Evolutionary conservation across 139 green algal genomes (phyloP).

Genomic region (Chlorella sp.): DNA sequence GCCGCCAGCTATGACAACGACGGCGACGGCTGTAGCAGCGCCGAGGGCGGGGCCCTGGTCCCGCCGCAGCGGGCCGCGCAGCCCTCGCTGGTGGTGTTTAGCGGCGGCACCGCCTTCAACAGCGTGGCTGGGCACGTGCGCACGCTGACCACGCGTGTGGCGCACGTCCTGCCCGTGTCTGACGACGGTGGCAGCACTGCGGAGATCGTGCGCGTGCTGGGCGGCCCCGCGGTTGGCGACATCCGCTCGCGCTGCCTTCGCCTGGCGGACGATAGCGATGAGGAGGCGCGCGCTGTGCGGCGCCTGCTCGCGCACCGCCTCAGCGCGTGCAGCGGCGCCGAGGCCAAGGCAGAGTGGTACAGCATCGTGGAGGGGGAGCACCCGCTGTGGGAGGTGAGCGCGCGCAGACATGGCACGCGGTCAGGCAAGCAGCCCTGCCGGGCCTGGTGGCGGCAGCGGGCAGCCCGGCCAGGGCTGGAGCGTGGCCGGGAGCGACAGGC

Average conservation of each 20-base stretch:
- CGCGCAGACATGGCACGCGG: not conserved
- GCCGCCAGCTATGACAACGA: no score
- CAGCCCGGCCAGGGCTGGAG: no score
- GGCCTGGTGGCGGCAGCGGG: no score
- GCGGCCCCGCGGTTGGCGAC: constrained; percentile 96
- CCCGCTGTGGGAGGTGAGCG: constrained; percentile 74
- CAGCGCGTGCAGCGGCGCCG: constrained; percentile 36
- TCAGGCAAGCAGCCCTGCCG: no score
- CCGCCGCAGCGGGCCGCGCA: not conserved
- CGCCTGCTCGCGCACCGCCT: constrained; percentile 90
- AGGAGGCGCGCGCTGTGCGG: constrained; percentile 74
- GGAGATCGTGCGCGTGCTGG: constrained; percentile 97
- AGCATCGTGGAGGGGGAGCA: constrained; percentile 93
- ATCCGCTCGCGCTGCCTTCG: constrained; percentile 95
- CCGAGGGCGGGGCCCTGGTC: no score
- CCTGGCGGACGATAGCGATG: constrained; percentile 86
- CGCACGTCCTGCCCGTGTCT: constrained; percentile 95
- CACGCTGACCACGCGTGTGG: constrained; percentile 78
- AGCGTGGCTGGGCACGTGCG: constrained; percentile 82
- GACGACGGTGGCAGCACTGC: constrained; percentile 97
- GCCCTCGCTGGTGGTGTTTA: constrained; percentile 87
- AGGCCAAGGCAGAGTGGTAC: constrained; percentile 84
- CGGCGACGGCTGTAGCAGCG: no score
- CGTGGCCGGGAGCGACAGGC: no score
- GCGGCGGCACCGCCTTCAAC: constrained; percentile 98